phyloP scores from a whole-genome alignment of 768 basidiomycete genomes.

The Favolaschia claudopus region DNA sequence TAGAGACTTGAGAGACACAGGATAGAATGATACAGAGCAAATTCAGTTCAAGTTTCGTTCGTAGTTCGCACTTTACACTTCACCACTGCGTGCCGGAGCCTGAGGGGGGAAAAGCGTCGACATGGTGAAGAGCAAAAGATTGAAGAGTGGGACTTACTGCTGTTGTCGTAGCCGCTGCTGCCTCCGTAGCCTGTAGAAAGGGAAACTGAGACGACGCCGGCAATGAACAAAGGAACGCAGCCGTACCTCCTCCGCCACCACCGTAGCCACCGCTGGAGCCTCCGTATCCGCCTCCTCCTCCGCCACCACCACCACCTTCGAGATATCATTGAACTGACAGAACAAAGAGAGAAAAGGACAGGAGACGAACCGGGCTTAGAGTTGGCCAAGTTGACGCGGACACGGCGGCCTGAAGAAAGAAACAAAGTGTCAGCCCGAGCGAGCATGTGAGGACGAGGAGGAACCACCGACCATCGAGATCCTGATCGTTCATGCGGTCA shows the following conservation, averaged over 20 bases:
- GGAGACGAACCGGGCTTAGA: constrained; percentile 49
- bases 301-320: constrained; percentile 30
- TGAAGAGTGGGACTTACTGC: not conserved
- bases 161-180: not conserved
- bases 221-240: too few species aligned
- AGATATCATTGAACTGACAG: constrained; percentile 7
- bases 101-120: too few species aligned
- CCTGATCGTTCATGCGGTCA: constrained; percentile 78
- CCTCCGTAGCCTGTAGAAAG: not conserved
- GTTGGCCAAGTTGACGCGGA: constrained; percentile 26
- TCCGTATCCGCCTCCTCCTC: constrained; percentile 33
- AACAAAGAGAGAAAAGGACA: not conserved
- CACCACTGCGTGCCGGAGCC: too few species aligned
- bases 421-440: too few species aligned
- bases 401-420: constrained; percentile 10
- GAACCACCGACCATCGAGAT: too few species aligned
- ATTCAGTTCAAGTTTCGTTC: too few species aligned
- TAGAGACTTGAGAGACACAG: too few species aligned
- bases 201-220: too few species aligned
- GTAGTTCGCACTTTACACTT: too few species aligned
- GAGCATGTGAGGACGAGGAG: constrained; percentile 86
- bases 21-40: too few species aligned
- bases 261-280: constrained; percentile 35
- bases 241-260: constrained; percentile 35
- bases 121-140: not conserved